phyloP scores from a whole-genome alignment of 371 early-diverging fungal species.

The Furculomyces boomerangus region DNA sequence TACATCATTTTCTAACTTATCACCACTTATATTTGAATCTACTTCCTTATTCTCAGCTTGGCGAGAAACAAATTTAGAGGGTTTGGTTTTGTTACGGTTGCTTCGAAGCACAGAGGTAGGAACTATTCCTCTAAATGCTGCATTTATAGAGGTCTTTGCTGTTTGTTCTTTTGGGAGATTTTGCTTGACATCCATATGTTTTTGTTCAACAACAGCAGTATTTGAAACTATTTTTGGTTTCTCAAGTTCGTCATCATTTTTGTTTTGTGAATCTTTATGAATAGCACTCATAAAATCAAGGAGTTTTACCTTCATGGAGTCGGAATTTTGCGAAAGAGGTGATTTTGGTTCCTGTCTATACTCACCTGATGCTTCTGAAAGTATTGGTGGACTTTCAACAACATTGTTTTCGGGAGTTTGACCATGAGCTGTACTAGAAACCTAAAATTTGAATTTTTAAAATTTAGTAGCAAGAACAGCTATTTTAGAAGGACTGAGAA shows the following conservation, averaged over 20 bases:
- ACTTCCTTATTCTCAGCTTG: conserved; percentile 1
- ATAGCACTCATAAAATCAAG: not conserved
- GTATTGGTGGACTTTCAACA: not conserved
- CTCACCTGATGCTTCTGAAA: not conserved
- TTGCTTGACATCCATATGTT: not conserved
- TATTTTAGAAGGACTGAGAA: too few species aligned
- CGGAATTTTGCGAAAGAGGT: not conserved
- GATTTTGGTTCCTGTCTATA: not conserved
- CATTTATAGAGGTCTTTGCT: conserved; percentile 17
- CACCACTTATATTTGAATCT: not conserved
- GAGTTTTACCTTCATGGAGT: not conserved
- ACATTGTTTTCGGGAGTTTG: not conserved
- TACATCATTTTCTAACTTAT: too few species aligned
- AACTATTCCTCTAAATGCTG: conserved; percentile 20
- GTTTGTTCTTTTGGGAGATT: not conserved
- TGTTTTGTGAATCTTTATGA: not conserved
- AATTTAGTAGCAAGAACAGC: too few species aligned
- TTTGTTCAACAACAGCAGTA: not conserved
- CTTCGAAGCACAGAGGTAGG: conserved; percentile 23
- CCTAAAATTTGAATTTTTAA: not conserved
- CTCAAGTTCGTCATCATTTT: not conserved
- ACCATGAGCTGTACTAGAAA: not conserved
- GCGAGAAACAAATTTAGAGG: not conserved
- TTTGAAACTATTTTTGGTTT: not conserved
- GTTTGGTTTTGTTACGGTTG: conserved; percentile 7